Conservation (phyloP, 306 rosid species). For the peach (Prunus persica) region Prunus_persica_NCBIv2 NC_034013.1:14349501-14350000, state of each 20-base stretch:
- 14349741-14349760: conserved; percentile 20
- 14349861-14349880: conserved; percentile 91
- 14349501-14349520: conserved; percentile 32
- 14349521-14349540: conserved; percentile 39
- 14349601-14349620: conserved; percentile 42
- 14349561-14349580: conserved; percentile 15
- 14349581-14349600: conserved; percentile 29
- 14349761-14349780: neutral
- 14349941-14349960: conserved; percentile 83
- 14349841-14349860: conserved; percentile 81
- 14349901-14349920: conserved; percentile 98
- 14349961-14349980: conserved; percentile 76
- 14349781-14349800: neutral
- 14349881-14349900: conserved; percentile 80
- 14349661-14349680: conserved; percentile 64
- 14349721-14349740: conserved; percentile 83
- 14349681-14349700: conserved; percentile 81
- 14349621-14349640: conserved; percentile 28
- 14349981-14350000: conserved; percentile 64
- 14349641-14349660: conserved; percentile 37
- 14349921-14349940: conserved; percentile 91
- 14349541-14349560: conserved; percentile 17
- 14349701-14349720: conserved; percentile 79
- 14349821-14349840: conserved; percentile 11
- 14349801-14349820: neutral